Conservation (phyloP, 805 yeast species). For the Nakazawaea peltata region DNA sequence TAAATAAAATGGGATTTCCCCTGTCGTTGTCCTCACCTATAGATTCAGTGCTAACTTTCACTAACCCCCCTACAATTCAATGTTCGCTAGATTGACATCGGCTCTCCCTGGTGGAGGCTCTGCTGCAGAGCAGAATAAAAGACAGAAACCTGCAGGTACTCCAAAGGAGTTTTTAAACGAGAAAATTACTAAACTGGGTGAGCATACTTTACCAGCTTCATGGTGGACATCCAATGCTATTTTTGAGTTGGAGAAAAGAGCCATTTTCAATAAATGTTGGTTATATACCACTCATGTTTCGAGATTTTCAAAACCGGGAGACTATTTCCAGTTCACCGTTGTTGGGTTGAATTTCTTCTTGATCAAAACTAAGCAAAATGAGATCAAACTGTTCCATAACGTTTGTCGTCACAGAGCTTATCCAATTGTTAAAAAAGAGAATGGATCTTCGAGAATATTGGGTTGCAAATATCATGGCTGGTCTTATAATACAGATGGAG, state of each 20-base stretch:
- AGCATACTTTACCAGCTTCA: slow-evolving; percentile 54
- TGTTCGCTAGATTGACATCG: slow-evolving; percentile 8
- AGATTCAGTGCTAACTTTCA: too few species aligned
- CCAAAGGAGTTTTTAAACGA: slow-evolving; percentile 8
- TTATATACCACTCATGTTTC: slow-evolving; percentile 41
- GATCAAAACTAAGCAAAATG: slow-evolving; percentile 44
- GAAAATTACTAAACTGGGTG: slow-evolving; percentile 20
- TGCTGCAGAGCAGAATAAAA: too few species aligned
- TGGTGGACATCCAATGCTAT: slow-evolving; percentile 60
- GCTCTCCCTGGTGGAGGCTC: slow-evolving; percentile 3
- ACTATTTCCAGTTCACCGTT: slow-evolving; percentile 41
- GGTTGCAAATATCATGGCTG: slow-evolving; percentile 62
- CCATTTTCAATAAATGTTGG: slow-evolving; percentile 52
- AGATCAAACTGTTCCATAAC: slow-evolving; percentile 53
- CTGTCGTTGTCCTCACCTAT: too few species aligned
- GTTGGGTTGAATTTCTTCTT: slow-evolving; percentile 49
- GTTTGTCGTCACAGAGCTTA: slow-evolving; percentile 61
- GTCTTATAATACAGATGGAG: slow-evolving; percentile 57
- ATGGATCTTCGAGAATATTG: slow-evolving; percentile 48
- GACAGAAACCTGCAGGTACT: slow-evolving; percentile 4
- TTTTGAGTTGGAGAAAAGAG: slow-evolving; percentile 49
- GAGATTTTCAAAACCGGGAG: slow-evolving; percentile 51
- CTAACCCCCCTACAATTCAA: too few species aligned
- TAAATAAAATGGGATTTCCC: too few species aligned
- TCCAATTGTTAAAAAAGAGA: slow-evolving; percentile 51